Conservation (phyloP, 2,329 filamentous ascomycete genomes). For the Aspergillus brasiliensis region DNA sequence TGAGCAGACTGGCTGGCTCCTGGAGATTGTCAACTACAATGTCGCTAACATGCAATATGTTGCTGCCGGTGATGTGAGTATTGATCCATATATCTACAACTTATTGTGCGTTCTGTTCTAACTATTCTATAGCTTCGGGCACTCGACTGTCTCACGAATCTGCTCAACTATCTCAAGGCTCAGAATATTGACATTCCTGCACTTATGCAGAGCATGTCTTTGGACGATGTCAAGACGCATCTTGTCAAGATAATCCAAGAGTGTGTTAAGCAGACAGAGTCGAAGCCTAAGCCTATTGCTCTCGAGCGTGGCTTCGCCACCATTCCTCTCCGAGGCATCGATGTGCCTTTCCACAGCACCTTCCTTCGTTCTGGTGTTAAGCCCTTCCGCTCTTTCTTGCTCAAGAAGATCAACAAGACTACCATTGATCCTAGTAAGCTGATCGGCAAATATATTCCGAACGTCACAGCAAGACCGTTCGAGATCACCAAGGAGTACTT, state of each 20-base stretch:
- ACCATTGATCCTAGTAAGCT: conserved; percentile 96
- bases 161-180: conserved; percentile 92
- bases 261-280: conserved; percentile 81
- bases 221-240: conserved; percentile 89
- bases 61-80: conserved; percentile 62
- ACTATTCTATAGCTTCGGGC: conserved; percentile 54
- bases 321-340: conserved; percentile 94
- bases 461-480: conserved; percentile 95
- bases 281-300: conserved; percentile 84
- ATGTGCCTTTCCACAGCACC: conserved; percentile 98
- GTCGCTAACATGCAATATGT: conserved; percentile 72
- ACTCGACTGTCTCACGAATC: conserved; percentile 68
- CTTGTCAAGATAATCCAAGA: conserved; percentile 88
- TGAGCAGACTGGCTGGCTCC: conserved; percentile 89
- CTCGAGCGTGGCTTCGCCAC: conserved; percentile 95
- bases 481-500: conserved; percentile 98
- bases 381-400: conserved; percentile 95
- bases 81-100: not conserved
- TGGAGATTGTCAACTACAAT: conserved; percentile 98
- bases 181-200: conserved; percentile 97
- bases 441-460: conserved; percentile 98
- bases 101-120: conserved; percentile 20
- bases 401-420: conserved; percentile 99
- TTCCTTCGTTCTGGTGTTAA: conserved; percentile 98
- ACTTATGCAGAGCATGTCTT: conserved; percentile 79